Conservation (phyloP, 164 flowering plant species). For the Magnolia sinica region DNA sequence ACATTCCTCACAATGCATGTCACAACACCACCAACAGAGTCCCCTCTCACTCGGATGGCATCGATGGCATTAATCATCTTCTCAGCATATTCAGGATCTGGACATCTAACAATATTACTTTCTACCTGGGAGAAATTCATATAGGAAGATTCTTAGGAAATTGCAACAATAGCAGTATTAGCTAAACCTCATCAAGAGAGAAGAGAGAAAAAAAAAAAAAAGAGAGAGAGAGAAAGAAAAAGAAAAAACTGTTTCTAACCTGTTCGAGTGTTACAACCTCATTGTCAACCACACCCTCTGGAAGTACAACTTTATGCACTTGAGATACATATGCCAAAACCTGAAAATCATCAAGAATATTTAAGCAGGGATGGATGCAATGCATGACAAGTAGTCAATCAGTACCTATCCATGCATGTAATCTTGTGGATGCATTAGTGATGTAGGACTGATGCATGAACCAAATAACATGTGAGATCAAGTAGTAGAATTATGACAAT, state of each 20-base stretch:
- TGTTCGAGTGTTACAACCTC: conserved; percentile 67
- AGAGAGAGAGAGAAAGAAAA: too few species aligned
- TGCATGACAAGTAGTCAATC: too few species aligned
- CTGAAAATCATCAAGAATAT: conserved; percentile 32
- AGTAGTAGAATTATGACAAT: too few species aligned
- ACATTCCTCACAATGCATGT: conserved; percentile 87
- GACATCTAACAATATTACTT: conserved; percentile 91
- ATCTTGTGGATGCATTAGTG: too few species aligned
- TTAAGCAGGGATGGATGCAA: too few species aligned
- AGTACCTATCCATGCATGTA: too few species aligned
- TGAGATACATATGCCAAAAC: conserved; percentile 94
- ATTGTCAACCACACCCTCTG: conserved; percentile 67
- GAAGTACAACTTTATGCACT: conserved; percentile 86
- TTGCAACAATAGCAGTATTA: background rate
- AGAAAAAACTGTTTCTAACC: conserved; percentile 34
- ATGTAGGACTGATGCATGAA: too few species aligned
- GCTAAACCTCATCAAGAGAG: background rate
- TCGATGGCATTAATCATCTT: conserved; percentile 97
- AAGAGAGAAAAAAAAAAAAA: background rate
- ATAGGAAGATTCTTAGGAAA: background rate
- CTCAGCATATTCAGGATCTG: conserved; percentile 91
- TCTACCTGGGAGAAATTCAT: conserved; percentile 56
- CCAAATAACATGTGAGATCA: too few species aligned
- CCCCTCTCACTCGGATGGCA: conserved; percentile 79
- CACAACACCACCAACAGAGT: conserved; percentile 95